phyloP scores from a whole-genome alignment of 352 stramenopile species.

The Phytophthora gonapodyides region DNA sequence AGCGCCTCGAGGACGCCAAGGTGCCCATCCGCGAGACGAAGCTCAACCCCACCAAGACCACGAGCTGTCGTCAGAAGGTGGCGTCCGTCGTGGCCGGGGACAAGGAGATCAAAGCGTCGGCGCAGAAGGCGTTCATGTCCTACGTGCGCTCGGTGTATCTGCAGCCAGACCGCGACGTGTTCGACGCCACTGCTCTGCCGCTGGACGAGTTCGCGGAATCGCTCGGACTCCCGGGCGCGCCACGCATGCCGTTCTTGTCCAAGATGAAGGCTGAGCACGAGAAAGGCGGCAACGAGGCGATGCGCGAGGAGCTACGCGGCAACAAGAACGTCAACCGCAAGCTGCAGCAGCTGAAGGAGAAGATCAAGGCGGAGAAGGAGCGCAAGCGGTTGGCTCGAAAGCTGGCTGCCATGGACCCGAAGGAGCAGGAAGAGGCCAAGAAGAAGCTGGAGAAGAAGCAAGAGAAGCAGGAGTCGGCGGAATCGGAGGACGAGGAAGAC shows the following conservation, averaged over 20 bases:
- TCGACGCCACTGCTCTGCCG: slow-evolving; percentile 90
- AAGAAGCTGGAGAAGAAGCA: slow-evolving; percentile 36
- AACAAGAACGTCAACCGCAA: slow-evolving; percentile 99
- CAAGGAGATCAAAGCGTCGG: slow-evolving; percentile 94
- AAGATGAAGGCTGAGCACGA: slow-evolving; percentile 66
- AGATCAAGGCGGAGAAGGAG: slow-evolving; percentile 97
- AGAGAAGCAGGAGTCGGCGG: slow-evolving; percentile 36
- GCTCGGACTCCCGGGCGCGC: slow-evolving; percentile 93
- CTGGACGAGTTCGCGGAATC: slow-evolving; percentile 94
- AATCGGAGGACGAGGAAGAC: slow-evolving; percentile 84
- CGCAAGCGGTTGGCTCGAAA: slow-evolving; percentile 91
- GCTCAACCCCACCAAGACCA: slow-evolving; percentile 97
- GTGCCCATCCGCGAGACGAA: slow-evolving; percentile 97
- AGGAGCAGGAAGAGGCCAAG: slow-evolving; percentile 38
- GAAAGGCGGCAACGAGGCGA: slow-evolving; percentile 66
- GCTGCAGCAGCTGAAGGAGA: slow-evolving; percentile 97
- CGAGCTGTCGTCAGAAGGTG: slow-evolving; percentile 92
- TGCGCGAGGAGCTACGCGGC: slow-evolving; percentile 84
- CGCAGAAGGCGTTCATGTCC: slow-evolving; percentile 98
- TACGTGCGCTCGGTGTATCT: slow-evolving; percentile 98
- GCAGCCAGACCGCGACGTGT: slow-evolving; percentile 95
- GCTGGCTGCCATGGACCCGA: slow-evolving; percentile 46
- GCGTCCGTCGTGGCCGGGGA: slow-evolving; percentile 93
- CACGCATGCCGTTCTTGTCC: slow-evolving; percentile 93
- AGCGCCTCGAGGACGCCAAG: slow-evolving; percentile 89